A percentile compares a stretch with the other conserved stretches of the same genome.
phyloP scores from a whole-genome alignment of 2,329 filamentous ascomycete species.

The Diaporthe batatas region DNA sequence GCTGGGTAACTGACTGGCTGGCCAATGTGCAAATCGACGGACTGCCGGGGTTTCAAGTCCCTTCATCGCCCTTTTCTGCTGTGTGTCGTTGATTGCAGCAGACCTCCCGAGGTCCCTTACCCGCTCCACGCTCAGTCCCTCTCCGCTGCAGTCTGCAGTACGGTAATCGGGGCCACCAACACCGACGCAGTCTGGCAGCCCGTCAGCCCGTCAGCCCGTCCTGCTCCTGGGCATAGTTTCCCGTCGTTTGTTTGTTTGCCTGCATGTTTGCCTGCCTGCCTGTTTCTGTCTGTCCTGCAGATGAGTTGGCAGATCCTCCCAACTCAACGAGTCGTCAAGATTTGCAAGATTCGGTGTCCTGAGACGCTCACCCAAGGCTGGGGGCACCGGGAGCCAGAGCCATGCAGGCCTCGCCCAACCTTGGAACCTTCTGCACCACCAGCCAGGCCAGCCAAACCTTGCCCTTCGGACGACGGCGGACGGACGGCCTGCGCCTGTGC shows the following conservation, averaged over 20 bases:
- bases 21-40: background rate
- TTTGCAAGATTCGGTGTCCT: slow-evolving; percentile 18
- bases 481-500: slow-evolving; percentile 19
- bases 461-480: slow-evolving; percentile 29
- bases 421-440: slow-evolving; percentile 15
- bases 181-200: too few relatives aligned
- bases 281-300: slow-evolving; percentile 19
- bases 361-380: slow-evolving; percentile 29
- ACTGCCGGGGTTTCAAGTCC: slow-evolving; percentile 33
- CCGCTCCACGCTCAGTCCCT: background rate
- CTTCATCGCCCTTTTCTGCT: background rate
- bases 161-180: background rate
- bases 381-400: slow-evolving; percentile 32
- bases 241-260: background rate
- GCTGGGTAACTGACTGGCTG: background rate
- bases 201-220: too few relatives aligned
- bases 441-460: slow-evolving; percentile 29
- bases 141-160: too few relatives aligned
- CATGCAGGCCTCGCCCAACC: slow-evolving; percentile 18
- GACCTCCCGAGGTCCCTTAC: slow-evolving; percentile 11
- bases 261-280: slow-evolving; percentile 1
- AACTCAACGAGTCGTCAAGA: slow-evolving; percentile 29
- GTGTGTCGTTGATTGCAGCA: slow-evolving; percentile 16
- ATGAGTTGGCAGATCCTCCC: slow-evolving; percentile 31
- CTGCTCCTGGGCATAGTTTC: background rate